These are phyloP conservation scores for Cryptococcus sp. DNA, from an alignment of 1,284 basidiomycete species.

Conservation along the genomic window DNA sequence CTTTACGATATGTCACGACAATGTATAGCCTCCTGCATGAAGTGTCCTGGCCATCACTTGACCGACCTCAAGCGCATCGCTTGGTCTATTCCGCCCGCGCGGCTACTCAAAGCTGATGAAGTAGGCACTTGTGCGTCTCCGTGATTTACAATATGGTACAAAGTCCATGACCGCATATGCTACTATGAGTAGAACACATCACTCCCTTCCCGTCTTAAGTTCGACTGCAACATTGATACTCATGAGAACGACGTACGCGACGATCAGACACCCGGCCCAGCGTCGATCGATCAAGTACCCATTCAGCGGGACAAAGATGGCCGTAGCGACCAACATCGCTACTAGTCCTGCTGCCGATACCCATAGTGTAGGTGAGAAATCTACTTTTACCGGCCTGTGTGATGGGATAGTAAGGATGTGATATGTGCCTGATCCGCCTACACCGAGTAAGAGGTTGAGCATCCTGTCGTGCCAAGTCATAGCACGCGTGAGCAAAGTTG, in stretches of 20 bases:
- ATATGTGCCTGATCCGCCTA: constrained; percentile 52
- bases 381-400: constrained; percentile 69
- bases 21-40: too few relatives aligned
- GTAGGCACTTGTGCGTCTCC: too few relatives aligned
- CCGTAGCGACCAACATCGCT: constrained; percentile 69
- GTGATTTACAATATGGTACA: too few relatives aligned
- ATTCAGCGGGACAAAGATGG: constrained; percentile 81
- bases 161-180: too few relatives aligned
- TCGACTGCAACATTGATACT: constrained; percentile 74
- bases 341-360: constrained; percentile 80
- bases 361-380: constrained; percentile 79
- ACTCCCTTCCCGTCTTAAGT: constrained; percentile 46
- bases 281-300: constrained; percentile 73
- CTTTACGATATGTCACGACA: too few relatives aligned
- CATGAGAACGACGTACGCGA: constrained; percentile 73
- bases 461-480: constrained; percentile 63
- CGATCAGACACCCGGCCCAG: constrained; percentile 79
- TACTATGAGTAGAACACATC: too few relatives aligned
- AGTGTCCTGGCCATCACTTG: too few relatives aligned
- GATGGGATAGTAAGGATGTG: constrained; percentile 52
- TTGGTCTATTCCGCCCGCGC: too few relatives aligned
- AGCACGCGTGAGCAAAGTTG: too few relatives aligned
- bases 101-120: too few relatives aligned
- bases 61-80: too few relatives aligned
- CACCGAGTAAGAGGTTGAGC: constrained; percentile 86